These are phyloP conservation scores for Naganishia onofrii DNA, from an alignment of 768 basidiomycete genomes.

Conservation along the genomic window DNA sequence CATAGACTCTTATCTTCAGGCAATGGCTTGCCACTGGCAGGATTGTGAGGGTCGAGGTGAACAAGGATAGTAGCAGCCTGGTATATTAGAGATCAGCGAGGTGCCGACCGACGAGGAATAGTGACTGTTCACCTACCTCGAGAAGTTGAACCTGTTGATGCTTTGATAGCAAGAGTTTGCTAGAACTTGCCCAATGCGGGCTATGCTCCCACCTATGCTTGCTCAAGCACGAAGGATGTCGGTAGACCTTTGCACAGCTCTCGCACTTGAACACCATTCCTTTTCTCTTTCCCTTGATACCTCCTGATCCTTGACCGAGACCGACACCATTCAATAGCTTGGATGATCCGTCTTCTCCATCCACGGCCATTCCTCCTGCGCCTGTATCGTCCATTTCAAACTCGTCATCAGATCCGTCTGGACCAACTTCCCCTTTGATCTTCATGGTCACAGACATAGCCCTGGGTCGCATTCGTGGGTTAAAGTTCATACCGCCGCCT, in stretches of 20 bases:
- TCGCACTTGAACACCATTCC: slow-evolving; percentile 88
- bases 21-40: slow-evolving; percentile 66
- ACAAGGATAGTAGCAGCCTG: slow-evolving; percentile 93
- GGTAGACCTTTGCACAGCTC: slow-evolving; percentile 80
- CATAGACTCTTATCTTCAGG: slow-evolving; percentile 92
- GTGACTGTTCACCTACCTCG: slow-evolving; percentile 61
- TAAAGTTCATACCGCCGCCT: slow-evolving; percentile 10
- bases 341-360: slow-evolving; percentile 2
- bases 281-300: slow-evolving; percentile 64
- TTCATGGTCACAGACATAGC: slow-evolving; percentile 34
- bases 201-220: slow-evolving; percentile 99
- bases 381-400: slow-evolving; percentile 23
- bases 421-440: slow-evolving; percentile 33
- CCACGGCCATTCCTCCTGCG: slow-evolving; percentile 18
- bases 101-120: not conserved
- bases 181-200: slow-evolving; percentile 90
- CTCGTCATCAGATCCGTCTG: slow-evolving; percentile 30
- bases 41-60: slow-evolving; percentile 66
- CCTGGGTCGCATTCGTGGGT: slow-evolving; percentile 31
- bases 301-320: slow-evolving; percentile 49
- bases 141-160: slow-evolving; percentile 96
- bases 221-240: slow-evolving; percentile 87
- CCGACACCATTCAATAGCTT: not conserved
- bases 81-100: slow-evolving; percentile 15
- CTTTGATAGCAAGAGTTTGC: slow-evolving; percentile 85